Evolutionary conservation across 2,329 filamentous ascomycete species (phyloP).

Genomic region (Pseudopyrenochaeta lycopersici): DNA sequence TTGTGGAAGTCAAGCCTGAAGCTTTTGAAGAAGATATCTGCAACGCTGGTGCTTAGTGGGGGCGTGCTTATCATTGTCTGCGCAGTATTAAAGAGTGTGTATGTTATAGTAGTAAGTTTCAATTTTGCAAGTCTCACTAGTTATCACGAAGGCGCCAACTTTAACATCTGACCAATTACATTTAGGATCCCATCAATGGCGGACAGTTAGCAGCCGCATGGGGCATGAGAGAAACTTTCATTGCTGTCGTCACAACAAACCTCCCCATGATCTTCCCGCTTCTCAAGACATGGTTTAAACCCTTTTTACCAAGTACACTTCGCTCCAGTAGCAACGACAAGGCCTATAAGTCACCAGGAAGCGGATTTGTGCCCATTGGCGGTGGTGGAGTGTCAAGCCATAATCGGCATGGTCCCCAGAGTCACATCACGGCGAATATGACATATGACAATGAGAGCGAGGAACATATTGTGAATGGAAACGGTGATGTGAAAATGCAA

Average conservation of each 20-base stretch:
- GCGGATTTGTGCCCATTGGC: constrained; percentile 27
- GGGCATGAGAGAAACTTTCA: constrained; percentile 58
- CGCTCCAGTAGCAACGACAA: constrained; percentile 18
- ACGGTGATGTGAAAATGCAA: constrained; percentile 16
- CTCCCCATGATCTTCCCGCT: constrained; percentile 26
- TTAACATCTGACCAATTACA: background rate
- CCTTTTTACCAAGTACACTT: constrained; percentile 15
- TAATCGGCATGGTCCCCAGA: background rate
- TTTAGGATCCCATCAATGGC: constrained; percentile 29
- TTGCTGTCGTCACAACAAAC: constrained; percentile 57
- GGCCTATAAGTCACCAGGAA: constrained; percentile 15
- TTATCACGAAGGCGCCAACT: background rate
- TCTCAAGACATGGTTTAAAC: constrained; percentile 17
- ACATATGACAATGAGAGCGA: constrained; percentile 24
- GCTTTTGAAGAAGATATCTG: constrained; percentile 61
- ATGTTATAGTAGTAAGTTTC: constrained; percentile 53
- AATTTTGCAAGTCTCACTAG: background rate
- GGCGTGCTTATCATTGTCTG: constrained; percentile 65
- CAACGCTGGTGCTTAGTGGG: constrained; percentile 64
- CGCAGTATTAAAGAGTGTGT: constrained; percentile 63
- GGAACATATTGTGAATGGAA: constrained; percentile 14
- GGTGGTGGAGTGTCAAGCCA: constrained; percentile 5
- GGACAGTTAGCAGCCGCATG: constrained; percentile 53
- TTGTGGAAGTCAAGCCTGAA: constrained; percentile 61
- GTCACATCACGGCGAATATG: constrained; percentile 11